Base-by-base conservation (phyloP, 2,329 filamentous ascomycete species). In the Cercospora beticola region DNA sequence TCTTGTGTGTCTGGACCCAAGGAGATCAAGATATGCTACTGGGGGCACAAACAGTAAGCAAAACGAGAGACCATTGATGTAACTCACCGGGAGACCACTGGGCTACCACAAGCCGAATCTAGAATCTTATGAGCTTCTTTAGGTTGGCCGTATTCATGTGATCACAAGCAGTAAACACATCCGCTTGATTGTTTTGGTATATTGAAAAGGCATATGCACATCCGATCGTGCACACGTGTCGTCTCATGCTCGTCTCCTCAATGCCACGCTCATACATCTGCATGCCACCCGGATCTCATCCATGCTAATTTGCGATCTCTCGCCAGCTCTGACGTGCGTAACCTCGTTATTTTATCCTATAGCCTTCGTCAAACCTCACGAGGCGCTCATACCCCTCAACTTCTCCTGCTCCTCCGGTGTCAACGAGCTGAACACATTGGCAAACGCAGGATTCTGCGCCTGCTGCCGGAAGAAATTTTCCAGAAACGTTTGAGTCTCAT, bases 401-500 rank as follows among this genome's bases (percentile, higher is more conserved):
- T 86, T 85, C 68, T 83, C 79, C 76, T 84, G 83, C 77, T 90
- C 88, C 57, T 83, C 81, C 14, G 82, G 79, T 2, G 80, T 87
- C 72, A 90, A 74, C n/a, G 82, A 79, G 16, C 77, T 79, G 77
- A 87, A 90, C 26, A 87, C 77, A 61, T 85, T 83, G 30, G 81
- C 81, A 75, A 89, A 89, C 12, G 82, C 85, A 2, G 82, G 80
- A 71, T 85, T 85, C n/a, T 80, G 78, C 14, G 83, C 85, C 56
- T 84, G 83, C 52, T 83, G 81, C 54, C 82, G 83, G 82, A 97
- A 97, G 82, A 97, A 97, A 14, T 94, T 88, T 0, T 88, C 86
- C 58, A 98, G 83, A 79, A 93, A 97, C 4, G 86, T 87, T 78
- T 97, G 92, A 7, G 94, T 97, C 84, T 97, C 93, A 77, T 97